Evolutionary conservation across 179 eudicot species (phyloP).

Genomic region (Beta lomatogona): DNA sequence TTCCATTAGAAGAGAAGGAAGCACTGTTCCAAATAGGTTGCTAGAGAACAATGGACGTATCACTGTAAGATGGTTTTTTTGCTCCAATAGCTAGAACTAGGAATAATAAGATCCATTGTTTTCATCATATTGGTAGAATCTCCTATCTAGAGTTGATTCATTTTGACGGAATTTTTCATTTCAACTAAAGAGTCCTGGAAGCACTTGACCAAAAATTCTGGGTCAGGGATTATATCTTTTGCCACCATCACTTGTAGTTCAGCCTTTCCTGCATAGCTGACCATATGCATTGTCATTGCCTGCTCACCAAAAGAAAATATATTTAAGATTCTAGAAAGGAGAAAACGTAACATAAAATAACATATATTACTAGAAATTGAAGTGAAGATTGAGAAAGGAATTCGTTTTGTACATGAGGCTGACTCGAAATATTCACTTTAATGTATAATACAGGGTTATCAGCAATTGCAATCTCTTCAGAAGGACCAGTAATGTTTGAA

Average conservation of each 20-base stretch:
- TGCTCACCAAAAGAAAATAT: neutral
- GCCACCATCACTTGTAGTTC: conserved; percentile 15
- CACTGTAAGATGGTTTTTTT: no score
- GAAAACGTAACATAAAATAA: no score
- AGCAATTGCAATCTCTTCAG: conserved; percentile 42
- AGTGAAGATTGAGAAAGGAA: neutral
- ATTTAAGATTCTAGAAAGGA: neutral
- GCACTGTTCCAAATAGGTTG: no score
- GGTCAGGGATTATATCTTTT: conserved; percentile 17
- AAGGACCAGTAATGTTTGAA: conserved; percentile 73
- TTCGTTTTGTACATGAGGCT: conserved; percentile 51
- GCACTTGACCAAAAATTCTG: conserved; percentile 8
- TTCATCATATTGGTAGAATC: no score
- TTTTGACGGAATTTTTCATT: neutral
- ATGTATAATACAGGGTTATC: conserved; percentile 51
- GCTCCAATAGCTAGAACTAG: no score
- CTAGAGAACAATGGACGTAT: no score
- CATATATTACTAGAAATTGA: no score
- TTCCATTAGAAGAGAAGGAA: no score
- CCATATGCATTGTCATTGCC: conserved; percentile 14
- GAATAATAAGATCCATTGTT: no score
- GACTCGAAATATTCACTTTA: conserved; percentile 46
- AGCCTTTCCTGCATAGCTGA: conserved; percentile 8
- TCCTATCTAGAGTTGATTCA: neutral
- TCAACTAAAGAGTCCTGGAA: neutral